Evolutionary conservation across 1,139 yeast genomes (phyloP), one percentile per base, ranked within the genome.

Genomic region (Eremothecium coryli): DNA sequence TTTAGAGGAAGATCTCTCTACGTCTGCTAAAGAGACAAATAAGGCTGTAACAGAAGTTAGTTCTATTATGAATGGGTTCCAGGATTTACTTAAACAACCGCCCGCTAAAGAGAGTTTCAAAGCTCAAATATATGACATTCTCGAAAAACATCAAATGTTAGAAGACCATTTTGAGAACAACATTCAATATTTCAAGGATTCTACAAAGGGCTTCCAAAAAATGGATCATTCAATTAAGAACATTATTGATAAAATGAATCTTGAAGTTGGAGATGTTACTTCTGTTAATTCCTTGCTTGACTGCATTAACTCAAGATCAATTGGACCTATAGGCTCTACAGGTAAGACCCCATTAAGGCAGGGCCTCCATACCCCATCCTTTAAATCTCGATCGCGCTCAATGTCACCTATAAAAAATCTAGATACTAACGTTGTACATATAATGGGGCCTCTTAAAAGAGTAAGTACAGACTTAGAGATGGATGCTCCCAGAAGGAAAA

Each of bases 291-390:
- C 23, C 5, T 36, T 44, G 23, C 24, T 44, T 12, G 34, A 42
- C 4, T 37, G 36, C 11, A 35, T 44, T 15, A 39, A 41, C 24
- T 32, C 37, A 7, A 41, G 35, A 18, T 33, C 40, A 9, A 34
- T 44, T 9, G 42, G 36, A 13, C 48, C 48, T 3, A 29, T 44
- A 4, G 41, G 38, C 4, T 40, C 48, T 1, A 33, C 48, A 11
- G 46, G 48, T 3, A 44, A 43, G 25, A 44, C 48, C 7, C 48
- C 48, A 3, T 20, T 40, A 30, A 31, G 46, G 22, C 39, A 38
- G 4, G 14, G 23, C 11, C 22, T 26, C 13, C 11, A 15, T n/a
- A 23, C 33, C 25, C 4, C 33, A n/a, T 12, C 25, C 21, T 26
- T 27, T 13, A 9, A 32, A 18, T 16, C 36, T 26, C 10, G 33